A percentile compares a stretch with the other conserved stretches of the same genome.
phyloP scores from a whole-genome alignment of 768 basidiomycete species.

The Macrocybe gigantea region DNA sequence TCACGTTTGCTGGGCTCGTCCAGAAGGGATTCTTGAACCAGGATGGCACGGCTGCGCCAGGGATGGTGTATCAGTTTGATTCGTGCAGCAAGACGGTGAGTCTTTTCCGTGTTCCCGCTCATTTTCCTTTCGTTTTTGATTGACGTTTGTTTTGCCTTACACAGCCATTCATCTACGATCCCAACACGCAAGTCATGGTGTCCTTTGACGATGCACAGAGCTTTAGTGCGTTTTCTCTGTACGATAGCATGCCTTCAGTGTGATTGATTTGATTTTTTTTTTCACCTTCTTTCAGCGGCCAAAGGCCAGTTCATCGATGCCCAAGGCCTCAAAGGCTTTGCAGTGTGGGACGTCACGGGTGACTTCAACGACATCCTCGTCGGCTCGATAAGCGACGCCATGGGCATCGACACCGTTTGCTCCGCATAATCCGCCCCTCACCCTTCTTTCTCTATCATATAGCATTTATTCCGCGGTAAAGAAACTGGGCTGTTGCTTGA shows the following conservation, averaged over 20 bases:
- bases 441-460: too few relatives aligned
- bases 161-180: conserved; percentile 65
- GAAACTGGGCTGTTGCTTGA: too few relatives aligned
- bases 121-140: neutral
- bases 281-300: conserved; percentile 22
- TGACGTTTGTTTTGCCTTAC: conserved; percentile 2
- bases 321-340: conserved; percentile 50
- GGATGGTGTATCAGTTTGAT: conserved; percentile 56
- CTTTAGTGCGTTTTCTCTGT: conserved; percentile 30
- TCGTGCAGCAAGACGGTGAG: conserved; percentile 70
- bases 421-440: neutral
- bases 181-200: conserved; percentile 46
- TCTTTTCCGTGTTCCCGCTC: conserved; percentile 4
- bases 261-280: neutral
- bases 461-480: too few relatives aligned
- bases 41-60: conserved; percentile 37
- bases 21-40: conserved; percentile 44
- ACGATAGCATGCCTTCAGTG: too few relatives aligned
- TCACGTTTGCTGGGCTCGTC: conserved; percentile 59
- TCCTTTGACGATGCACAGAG: conserved; percentile 64
- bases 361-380: conserved; percentile 56
- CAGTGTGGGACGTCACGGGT: conserved; percentile 63
- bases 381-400: conserved; percentile 41
- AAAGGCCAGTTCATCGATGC: conserved; percentile 60
- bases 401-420: conserved; percentile 21